Conservation (phyloP, 148 eudicot species). For the Dysphania ambrosioides region DNA sequence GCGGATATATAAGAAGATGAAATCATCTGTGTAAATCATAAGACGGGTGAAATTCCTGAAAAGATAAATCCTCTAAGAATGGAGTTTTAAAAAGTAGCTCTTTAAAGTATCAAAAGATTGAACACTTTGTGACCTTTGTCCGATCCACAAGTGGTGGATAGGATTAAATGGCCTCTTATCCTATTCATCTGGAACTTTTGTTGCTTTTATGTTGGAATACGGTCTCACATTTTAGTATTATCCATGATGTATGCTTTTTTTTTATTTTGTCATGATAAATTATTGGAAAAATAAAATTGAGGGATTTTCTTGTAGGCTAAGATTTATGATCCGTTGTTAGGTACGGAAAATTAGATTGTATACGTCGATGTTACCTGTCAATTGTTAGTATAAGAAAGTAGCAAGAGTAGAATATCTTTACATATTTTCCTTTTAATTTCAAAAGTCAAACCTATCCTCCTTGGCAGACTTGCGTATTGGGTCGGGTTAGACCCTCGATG, state of each 20-base stretch:
- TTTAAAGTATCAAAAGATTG: conserved; percentile 16
- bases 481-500: no score
- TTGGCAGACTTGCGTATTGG: no score
- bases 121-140: no score
- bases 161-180: conserved; percentile 10
- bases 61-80: neutral
- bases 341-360: neutral
- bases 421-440: neutral
- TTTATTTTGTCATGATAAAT: no score
- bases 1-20: no score
- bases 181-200: conserved; percentile 16
- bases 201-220: conserved; percentile 20
- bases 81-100: neutral
- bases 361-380: neutral
- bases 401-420: neutral
- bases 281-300: no score
- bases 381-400: neutral
- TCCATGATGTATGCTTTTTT: no score
- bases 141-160: conserved; percentile 21
- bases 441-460: no score
- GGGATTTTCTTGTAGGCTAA: no score
- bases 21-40: no score
- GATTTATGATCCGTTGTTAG: neutral
- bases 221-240: neutral
- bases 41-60: no score